Evolutionary conservation across 2,329 filamentous ascomycete genomes (phyloP), one percentile per base, ranked within the genome.

Genomic region (Pseudomassariella vexata): DNA sequence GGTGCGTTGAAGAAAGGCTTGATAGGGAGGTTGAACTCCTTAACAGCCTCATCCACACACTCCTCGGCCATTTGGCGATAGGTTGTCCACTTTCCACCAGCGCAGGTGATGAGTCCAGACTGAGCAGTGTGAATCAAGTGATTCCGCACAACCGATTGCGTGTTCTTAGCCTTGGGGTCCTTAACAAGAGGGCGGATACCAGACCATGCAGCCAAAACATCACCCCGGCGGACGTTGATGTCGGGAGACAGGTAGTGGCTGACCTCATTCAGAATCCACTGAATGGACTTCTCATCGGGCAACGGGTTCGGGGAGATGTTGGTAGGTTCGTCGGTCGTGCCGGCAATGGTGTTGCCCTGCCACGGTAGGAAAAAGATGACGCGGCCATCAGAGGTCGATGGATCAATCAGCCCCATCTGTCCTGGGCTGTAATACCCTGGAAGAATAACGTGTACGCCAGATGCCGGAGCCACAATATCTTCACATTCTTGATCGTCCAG

Each of bases 1-100:
- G 79, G 79, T 9, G 77, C 72, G 42, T 78, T 65, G n/a, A 59
- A 46, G 20, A 82, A 60, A 11, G 77, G 64, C 28, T 64, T 65
- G 3, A 81, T 62, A 32, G 69, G 56, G 21, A 92, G 70, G 7
- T 66, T 62, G 58, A 87, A 90, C 37, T 75, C 67, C 32, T 72
- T 66, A 55, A 92, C 73, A 8, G 86, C 84, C 49, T 84, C 80
- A 49, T 94, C 85, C 25, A 94, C 85, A 26, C 83, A 84, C 55
- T 94, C 85, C 60, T 94, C 85, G 15, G 86, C 85, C 87, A 94
- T 94, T 59, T 94, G 85, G 35, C 87, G 81, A 62, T 94, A 94
- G 2, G 87, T 94, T 3, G 87, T 94, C 87, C 87, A 94, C 62
- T 94, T 94, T 28, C 87, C 87, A 46, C 87, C 87, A 18, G 85